Evolutionary conservation across 2,329 filamentous ascomycete species (phyloP).

Genomic region (Macrophomina phaseolina): DNA sequence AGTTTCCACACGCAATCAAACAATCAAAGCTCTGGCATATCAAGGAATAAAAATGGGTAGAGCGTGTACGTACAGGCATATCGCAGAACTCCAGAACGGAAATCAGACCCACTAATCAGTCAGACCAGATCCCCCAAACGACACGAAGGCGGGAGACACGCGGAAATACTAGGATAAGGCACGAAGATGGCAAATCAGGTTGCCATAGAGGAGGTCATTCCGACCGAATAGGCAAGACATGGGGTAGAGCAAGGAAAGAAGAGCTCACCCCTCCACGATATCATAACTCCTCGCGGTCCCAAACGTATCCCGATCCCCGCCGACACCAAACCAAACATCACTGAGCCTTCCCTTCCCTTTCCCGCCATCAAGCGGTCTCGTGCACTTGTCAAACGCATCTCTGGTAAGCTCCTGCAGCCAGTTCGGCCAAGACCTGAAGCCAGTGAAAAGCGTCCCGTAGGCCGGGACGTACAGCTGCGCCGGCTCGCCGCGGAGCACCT

Average conservation of each 20-base stretch:
- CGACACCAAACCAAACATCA: conserved; percentile 5
- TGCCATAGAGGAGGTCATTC: too few species aligned
- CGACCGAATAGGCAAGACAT: not conserved
- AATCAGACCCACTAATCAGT: too few species aligned
- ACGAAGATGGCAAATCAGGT: too few species aligned
- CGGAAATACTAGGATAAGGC: too few species aligned
- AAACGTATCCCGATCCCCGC: not conserved
- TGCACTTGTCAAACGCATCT: not conserved
- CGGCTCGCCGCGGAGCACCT: conserved; percentile 35
- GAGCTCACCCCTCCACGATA: not conserved
- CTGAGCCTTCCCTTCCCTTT: conserved; percentile 16
- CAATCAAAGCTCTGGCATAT: too few species aligned
- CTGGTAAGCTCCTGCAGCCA: conserved; percentile 37
- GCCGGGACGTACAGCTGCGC: conserved; percentile 35
- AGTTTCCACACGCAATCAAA: too few species aligned
- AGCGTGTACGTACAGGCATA: too few species aligned
- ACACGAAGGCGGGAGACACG: too few species aligned
- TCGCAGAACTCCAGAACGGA: too few species aligned
- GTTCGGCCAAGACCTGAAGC: conserved; percentile 33
- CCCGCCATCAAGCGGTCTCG: not conserved
- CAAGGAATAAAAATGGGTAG: too few species aligned
- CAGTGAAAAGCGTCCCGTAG: conserved; percentile 29
- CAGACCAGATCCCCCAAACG: too few species aligned
- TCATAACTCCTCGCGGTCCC: conserved; percentile 10
- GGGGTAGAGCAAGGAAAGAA: not conserved